Evolutionary conservation across 2,329 filamentous ascomycete species (phyloP).

Genomic region (Colletotrichum sp.): DNA sequence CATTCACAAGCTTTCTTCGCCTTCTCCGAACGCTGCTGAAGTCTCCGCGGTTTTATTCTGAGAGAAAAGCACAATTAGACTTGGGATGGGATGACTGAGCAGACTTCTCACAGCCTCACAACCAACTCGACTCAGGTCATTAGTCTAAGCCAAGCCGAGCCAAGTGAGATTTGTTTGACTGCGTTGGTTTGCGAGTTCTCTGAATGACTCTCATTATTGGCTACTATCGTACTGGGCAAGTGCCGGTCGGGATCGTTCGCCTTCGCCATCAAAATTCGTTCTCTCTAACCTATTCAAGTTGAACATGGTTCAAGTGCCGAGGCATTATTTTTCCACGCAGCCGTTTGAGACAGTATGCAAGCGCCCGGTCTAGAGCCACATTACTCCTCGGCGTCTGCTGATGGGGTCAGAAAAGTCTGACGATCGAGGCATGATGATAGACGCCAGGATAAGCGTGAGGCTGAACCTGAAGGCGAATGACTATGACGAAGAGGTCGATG

Average conservation of each 20-base stretch:
- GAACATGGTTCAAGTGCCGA: neutral
- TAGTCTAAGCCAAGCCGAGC: neutral
- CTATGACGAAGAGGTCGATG: neutral
- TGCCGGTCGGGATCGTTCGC: neutral
- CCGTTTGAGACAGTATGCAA: neutral
- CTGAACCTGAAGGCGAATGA: neutral
- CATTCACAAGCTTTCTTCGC: neutral
- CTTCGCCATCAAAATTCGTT: neutral
- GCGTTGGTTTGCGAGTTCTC: neutral
- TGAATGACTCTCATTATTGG: neutral
- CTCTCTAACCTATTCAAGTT: neutral
- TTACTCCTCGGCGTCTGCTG: neutral
- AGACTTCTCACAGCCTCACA: neutral
- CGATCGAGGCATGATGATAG: neutral
- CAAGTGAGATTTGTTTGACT: neutral
- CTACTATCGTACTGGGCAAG: neutral
- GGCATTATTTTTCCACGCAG: neutral
- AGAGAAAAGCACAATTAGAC: neutral
- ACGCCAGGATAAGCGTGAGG: neutral
- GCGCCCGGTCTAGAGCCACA: neutral
- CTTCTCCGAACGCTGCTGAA: neutral
- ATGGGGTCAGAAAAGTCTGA: neutral
- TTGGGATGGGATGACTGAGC: neutral
- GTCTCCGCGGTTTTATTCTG: neutral
- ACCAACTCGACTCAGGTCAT: neutral